Evolutionary conservation across 805 yeast genomes (phyloP).

Genomic region (Nakazawaea ambrosiae): DNA sequence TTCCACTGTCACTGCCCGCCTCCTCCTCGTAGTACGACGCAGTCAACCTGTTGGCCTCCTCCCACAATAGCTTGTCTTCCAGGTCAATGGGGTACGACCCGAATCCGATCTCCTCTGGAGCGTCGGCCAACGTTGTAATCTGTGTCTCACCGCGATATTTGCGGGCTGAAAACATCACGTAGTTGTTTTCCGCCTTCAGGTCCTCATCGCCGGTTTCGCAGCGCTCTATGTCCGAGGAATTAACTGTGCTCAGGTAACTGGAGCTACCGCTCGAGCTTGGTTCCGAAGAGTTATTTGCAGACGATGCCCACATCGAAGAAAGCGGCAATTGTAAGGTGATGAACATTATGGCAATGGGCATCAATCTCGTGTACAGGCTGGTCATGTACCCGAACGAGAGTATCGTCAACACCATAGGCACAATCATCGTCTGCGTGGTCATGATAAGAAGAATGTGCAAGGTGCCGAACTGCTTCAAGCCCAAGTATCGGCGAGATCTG

Average conservation of each 20-base stretch:
- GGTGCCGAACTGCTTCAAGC: conserved; percentile 75
- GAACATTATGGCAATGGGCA: conserved; percentile 50
- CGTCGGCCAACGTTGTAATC: too few relatives aligned
- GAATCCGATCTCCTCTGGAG: conserved; percentile 20
- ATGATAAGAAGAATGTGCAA: conserved; percentile 76
- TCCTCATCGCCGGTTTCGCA: too few relatives aligned
- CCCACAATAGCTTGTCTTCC: conserved; percentile 8
- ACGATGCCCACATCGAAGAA: conserved; percentile 83
- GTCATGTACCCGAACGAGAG: conserved; percentile 37
- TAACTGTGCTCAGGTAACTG: too few relatives aligned
- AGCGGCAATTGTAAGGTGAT: conserved; percentile 73
- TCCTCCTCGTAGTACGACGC: background rate
- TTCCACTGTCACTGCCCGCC: too few relatives aligned
- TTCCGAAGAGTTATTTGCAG: conserved; percentile 43
- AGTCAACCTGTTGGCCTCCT: conserved; percentile 6
- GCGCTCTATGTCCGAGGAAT: too few relatives aligned
- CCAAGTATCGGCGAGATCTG: conserved; percentile 65
- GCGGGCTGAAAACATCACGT: too few relatives aligned
- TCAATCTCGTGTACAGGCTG: conserved; percentile 24
- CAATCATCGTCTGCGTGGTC: conserved; percentile 73
- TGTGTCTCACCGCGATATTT: too few relatives aligned
- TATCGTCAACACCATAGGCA: conserved; percentile 68
- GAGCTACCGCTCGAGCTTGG: conserved; percentile 31
- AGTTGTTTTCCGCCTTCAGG: too few relatives aligned
- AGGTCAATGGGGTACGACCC: conserved; percentile 17